These are phyloP conservation scores for Boletus fagicola DNA, from an alignment of 768 basidiomycete genomes.

Conservation along the genomic window DNA sequence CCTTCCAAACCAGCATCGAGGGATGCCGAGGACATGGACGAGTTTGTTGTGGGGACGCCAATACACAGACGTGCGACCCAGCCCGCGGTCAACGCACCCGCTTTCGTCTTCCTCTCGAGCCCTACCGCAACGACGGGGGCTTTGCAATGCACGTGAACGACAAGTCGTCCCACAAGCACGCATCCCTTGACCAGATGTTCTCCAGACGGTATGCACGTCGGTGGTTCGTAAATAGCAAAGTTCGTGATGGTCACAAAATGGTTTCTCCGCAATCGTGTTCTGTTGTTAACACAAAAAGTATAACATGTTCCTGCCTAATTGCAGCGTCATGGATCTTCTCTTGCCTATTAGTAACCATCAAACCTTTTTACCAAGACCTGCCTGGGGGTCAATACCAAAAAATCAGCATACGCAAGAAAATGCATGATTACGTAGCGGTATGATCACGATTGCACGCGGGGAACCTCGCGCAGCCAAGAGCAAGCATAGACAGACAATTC, in stretches of 20 bases:
- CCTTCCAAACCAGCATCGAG: neutral
- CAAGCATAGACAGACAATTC: neutral
- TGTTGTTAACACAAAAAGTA: conserved; percentile 2
- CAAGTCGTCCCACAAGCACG: neutral
- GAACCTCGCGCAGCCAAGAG: neutral
- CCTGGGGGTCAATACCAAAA: neutral
- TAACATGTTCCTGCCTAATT: neutral
- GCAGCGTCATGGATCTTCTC: conserved; percentile 1
- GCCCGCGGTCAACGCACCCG: too few species aligned
- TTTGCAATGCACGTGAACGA: too few species aligned
- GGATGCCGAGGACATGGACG: too few species aligned
- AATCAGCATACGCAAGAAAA: neutral
- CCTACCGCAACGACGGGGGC: neutral
- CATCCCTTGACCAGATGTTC: neutral
- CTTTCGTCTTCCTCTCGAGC: neutral
- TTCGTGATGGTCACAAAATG: neutral
- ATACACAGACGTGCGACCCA: neutral
- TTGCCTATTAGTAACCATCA: conserved; percentile 6
- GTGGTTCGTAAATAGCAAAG: conserved; percentile 13
- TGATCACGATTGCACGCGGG: neutral
- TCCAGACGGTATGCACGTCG: conserved; percentile 8
- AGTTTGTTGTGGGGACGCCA: too few species aligned
- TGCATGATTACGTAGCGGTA: conserved; percentile 1
- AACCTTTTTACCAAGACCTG: conserved; percentile 7
- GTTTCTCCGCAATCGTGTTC: conserved; percentile 1